These are phyloP conservation scores for Ceratobasidium sp. DNA, from an alignment of 1,284 basidiomycete species.

Conservation along the genomic window DNA sequence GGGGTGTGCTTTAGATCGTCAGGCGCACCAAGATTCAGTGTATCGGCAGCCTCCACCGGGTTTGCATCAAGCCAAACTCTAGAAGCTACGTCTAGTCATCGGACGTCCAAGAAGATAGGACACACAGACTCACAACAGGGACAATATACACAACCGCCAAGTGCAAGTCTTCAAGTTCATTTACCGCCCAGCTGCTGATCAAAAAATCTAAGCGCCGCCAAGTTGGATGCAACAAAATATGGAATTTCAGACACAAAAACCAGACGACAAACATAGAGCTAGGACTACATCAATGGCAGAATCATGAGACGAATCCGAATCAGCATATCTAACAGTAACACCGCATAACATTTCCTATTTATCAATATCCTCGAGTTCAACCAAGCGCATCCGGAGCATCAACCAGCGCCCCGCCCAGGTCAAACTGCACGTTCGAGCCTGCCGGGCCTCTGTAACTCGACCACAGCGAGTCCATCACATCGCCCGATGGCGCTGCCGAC, in stretches of 20 bases:
- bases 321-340: conserved; percentile 27
- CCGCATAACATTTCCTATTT: conserved; percentile 11
- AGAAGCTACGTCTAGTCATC: too few relatives aligned
- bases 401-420: conserved; percentile 35
- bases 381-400: conserved; percentile 32
- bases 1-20: background rate
- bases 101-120: background rate
- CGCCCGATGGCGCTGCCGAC: conserved; percentile 29
- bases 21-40: conserved; percentile 3
- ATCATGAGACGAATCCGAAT: background rate
- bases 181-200: conserved; percentile 18
- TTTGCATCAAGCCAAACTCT: conserved; percentile 22
- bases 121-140: background rate
- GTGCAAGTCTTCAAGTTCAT: background rate
- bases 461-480: conserved; percentile 41
- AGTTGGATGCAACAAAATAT: background rate
- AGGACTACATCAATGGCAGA: conserved; percentile 33
- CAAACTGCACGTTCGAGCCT: conserved; percentile 35
- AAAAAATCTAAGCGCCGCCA: conserved; percentile 13
- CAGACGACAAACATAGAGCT: conserved; percentile 14
- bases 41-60: background rate
- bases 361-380: background rate
- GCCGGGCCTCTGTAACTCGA: conserved; percentile 41
- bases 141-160: background rate
- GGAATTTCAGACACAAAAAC: conserved; percentile 15